A percentile compares a stretch with the other conserved stretches of the same genome.
phyloP scores from a whole-genome alignment of 2,329 filamentous ascomycete species.

The Chaetomium sp. region DNA sequence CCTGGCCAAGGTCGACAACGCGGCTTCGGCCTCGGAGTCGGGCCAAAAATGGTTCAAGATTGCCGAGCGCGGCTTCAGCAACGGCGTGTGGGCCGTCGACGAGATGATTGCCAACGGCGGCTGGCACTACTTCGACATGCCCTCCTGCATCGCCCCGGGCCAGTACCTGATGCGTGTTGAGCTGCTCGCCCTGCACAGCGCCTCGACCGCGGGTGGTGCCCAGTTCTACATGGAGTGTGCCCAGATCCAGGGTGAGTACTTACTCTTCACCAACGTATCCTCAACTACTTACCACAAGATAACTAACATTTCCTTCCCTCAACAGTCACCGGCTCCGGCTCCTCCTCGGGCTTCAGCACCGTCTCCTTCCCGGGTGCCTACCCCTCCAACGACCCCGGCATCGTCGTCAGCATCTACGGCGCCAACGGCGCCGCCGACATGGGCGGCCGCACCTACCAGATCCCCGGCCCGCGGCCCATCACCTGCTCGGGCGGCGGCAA shows the following conservation, averaged over 20 bases:
- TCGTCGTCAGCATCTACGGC: conserved; percentile 31
- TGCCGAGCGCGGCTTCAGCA: conserved; percentile 34
- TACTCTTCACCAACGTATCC: no score
- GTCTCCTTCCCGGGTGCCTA: conserved; percentile 34
- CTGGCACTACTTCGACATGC: conserved; percentile 37
- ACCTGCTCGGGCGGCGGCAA: conserved; percentile 20
- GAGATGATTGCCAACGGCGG: conserved; percentile 40
- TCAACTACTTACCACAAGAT: not conserved
- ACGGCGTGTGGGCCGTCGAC: conserved; percentile 42
- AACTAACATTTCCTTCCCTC: not conserved
- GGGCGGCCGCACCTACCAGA: conserved; percentile 29
- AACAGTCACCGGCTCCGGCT: conserved; percentile 25
- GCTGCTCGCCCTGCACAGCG: conserved; percentile 35
- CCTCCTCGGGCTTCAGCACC: conserved; percentile 21
- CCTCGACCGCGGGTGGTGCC: conserved; percentile 28
- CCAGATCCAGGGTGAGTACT: conserved; percentile 24
- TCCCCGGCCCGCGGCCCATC: conserved; percentile 30
- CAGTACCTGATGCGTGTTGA: conserved; percentile 39
- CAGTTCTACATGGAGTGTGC: conserved; percentile 36
- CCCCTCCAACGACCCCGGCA: conserved; percentile 29
- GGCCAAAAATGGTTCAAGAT: conserved; percentile 47
- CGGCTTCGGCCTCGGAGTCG: conserved; percentile 33
- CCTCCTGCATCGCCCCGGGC: conserved; percentile 33
- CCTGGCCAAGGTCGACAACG: conserved; percentile 42
- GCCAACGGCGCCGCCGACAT: conserved; percentile 26